phyloP scores from a whole-genome alignment of 106 monocot genomes.

The Platanthera guangdongensis region DNA sequence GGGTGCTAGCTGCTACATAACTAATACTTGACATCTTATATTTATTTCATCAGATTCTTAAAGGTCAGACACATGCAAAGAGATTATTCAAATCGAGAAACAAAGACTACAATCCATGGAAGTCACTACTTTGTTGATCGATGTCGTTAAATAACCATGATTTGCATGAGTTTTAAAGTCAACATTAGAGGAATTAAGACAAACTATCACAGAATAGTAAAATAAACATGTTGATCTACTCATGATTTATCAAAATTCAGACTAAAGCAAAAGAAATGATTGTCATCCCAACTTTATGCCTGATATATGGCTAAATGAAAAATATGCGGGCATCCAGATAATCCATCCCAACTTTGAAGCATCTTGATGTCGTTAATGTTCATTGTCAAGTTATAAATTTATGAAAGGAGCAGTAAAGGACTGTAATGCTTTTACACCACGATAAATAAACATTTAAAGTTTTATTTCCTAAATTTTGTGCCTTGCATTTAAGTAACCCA shows the following conservation, averaged over 20 bases:
- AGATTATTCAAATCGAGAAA: background rate
- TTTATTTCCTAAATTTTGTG: too few species aligned
- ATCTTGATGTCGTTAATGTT: too few species aligned
- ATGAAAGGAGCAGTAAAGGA: too few species aligned
- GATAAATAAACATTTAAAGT: too few species aligned
- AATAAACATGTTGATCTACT: background rate
- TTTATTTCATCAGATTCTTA: background rate
- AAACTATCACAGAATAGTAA: background rate
- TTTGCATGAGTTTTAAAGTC: background rate
- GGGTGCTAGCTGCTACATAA: background rate
- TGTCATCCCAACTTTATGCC: background rate
- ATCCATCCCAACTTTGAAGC: too few species aligned
- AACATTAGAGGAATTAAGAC: background rate
- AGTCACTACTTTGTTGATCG: background rate
- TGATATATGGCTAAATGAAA: background rate
- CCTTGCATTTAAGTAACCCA: too few species aligned
- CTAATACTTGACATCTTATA: background rate
- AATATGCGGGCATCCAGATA: background rate
- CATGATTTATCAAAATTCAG: background rate
- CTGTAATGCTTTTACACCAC: too few species aligned
- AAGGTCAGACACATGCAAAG: background rate
- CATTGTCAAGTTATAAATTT: too few species aligned
- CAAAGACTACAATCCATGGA: background rate
- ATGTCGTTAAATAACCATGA: background rate
- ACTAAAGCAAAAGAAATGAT: background rate